Evolutionary conservation across 2,329 filamentous ascomycete species (phyloP).

Genomic region (Penicillium sp.): DNA sequence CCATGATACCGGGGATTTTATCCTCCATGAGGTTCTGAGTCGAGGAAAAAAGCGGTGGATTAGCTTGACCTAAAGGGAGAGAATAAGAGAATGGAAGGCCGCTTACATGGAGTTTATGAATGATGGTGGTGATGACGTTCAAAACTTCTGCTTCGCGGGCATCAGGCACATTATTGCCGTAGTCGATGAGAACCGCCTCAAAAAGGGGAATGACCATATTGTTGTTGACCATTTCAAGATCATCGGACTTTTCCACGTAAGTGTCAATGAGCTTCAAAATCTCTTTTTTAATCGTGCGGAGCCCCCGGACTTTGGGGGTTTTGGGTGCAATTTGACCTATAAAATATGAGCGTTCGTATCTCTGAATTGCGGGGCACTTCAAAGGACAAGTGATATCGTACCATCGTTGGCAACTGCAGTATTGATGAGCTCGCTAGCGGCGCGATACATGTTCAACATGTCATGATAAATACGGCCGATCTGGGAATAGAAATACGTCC

Average conservation of each 20-base stretch:
- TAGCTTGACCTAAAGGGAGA: conserved; percentile 46
- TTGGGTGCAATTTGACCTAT: conserved; percentile 86
- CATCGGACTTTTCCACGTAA: conserved; percentile 96
- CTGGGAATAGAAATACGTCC: conserved; percentile 95
- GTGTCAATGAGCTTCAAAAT: conserved; percentile 97
- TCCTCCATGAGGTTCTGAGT: conserved; percentile 96
- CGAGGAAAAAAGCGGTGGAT: neutral
- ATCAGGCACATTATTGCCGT: conserved; percentile 93
- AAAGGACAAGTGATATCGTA: conserved; percentile 41
- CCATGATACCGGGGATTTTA: conserved; percentile 94
- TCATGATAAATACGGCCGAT: conserved; percentile 96
- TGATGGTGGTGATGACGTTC: conserved; percentile 95
- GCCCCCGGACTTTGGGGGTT: conserved; percentile 90
- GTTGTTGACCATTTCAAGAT: conserved; percentile 82
- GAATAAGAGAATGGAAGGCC: neutral
- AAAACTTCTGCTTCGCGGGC: conserved; percentile 94
- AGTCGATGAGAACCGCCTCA: conserved; percentile 89
- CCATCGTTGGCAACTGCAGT: conserved; percentile 82
- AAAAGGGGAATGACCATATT: conserved; percentile 95
- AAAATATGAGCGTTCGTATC: conserved; percentile 1
- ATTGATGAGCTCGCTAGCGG: conserved; percentile 92
- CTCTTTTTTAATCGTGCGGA: conserved; percentile 98
- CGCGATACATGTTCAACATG: conserved; percentile 98
- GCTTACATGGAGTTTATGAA: conserved; percentile 91
- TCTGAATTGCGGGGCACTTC: neutral